phyloP scores from a whole-genome alignment of 768 basidiomycete genomes.

The Myochromella boudieri region DNA sequence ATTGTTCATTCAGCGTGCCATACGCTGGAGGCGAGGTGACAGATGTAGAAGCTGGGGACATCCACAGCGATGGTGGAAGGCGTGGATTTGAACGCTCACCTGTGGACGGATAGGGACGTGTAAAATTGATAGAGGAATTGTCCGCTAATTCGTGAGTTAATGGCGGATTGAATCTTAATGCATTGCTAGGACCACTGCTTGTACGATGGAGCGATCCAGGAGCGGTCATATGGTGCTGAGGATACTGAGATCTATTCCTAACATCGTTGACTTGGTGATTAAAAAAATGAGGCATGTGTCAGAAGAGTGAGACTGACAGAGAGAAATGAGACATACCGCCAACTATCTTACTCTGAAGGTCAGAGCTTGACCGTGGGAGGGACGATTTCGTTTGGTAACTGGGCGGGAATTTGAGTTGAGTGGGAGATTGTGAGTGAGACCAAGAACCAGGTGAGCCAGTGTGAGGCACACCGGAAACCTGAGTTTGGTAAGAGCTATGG shows the following conservation, averaged over 20 bases:
- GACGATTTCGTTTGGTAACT: constrained; percentile 25
- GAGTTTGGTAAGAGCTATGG: constrained; percentile 20
- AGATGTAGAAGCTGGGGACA: constrained; percentile 65
- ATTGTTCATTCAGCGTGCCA: constrained; percentile 34
- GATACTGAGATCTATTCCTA: constrained; percentile 7
- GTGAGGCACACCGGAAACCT: constrained; percentile 20
- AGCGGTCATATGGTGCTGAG: constrained; percentile 3
- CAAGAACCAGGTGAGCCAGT: constrained; percentile 26
- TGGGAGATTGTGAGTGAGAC: constrained; percentile 25
- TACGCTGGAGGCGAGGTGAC: constrained; percentile 42
- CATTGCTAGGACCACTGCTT: constrained; percentile 9
- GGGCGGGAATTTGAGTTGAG: constrained; percentile 19
- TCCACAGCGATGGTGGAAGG: constrained; percentile 80
- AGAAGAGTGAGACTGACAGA: constrained; percentile 1
- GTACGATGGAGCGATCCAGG: constrained; percentile 14
- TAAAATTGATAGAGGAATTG: constrained; percentile 16
- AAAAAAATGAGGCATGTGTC: constrained; percentile 1
- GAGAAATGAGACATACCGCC: constrained; percentile 21
- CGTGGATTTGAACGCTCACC: constrained; percentile 53
- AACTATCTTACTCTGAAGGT: constrained; percentile 20
- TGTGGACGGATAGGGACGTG: constrained; percentile 28
- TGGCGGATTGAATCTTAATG: constrained; percentile 8
- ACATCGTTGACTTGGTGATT: constrained; percentile 10
- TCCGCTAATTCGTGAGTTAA: constrained; percentile 8
- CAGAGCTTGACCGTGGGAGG: constrained; percentile 29